Conservation (phyloP, 345 rosid species). For the Zanthoxylum bungeanum region DNA sequence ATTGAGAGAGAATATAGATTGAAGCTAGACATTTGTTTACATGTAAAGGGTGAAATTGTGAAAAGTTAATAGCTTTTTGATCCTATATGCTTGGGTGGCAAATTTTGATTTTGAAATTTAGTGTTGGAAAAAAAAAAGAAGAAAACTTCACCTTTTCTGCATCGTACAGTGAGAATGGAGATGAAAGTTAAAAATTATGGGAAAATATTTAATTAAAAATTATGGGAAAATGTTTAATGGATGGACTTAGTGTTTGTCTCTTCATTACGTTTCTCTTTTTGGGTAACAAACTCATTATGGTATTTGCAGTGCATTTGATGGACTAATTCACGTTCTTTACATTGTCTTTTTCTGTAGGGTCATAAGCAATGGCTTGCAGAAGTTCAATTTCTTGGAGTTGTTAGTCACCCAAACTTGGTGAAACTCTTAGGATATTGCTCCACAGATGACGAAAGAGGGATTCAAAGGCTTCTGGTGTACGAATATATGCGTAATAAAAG, state of each 20-base stretch:
- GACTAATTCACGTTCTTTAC: conserved; percentile 8
- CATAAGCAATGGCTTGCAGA: conserved; percentile 91
- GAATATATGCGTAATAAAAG: conserved; percentile 81
- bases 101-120: too few relatives aligned
- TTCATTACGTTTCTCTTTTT: neutral
- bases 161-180: neutral
- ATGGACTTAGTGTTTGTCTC: too few relatives aligned
- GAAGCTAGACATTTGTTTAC: too few relatives aligned
- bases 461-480: conserved; percentile 67
- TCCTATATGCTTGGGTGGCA: neutral
- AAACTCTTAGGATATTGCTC: conserved; percentile 82
- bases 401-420: conserved; percentile 83
- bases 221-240: neutral
- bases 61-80: too few relatives aligned
- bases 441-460: conserved; percentile 57
- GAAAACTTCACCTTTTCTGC: neutral
- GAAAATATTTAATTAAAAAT: neutral
- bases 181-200: too few relatives aligned
- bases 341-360: conserved; percentile 47
- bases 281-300: neutral
- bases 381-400: conserved; percentile 81
- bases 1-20: neutral
- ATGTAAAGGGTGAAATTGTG: too few relatives aligned
- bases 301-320: neutral
- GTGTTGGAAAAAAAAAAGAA: neutral